Evolutionary conservation across 345 rosid genomes (phyloP), one percentile per base, ranked within the genome.

Genomic region (Ceriops tagal): DNA sequence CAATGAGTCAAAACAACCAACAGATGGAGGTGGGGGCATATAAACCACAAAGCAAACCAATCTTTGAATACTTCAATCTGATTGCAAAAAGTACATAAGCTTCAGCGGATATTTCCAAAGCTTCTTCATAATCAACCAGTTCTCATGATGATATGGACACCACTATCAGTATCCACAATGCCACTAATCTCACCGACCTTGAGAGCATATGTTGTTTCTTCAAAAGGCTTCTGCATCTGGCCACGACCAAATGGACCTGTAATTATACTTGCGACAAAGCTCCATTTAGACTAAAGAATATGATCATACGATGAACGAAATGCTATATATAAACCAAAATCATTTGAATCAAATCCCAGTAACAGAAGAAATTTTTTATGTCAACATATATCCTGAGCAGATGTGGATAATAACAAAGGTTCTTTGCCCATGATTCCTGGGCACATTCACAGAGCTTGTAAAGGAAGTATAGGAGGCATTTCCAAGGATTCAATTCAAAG

Each of bases 211-310:
- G 99, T 84, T 16, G 96, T 89, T 52, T 92, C 96, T 81, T 95
- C 99, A 46, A 95, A 95, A 53, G 99, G 93, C 85, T 92, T 95
- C 78, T 95, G 97, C 99, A 95, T 95, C 87, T 91, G 95, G 32
- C 99, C 97, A 57, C 83, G 72, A 21, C 97, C 93, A 70, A 93
- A 93, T 26, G 89, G 82, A 71, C 98, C 97, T 93, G 85, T 66
- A 70, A 20, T 58, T 34, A 47, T 61, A 30, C 58, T 74, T 61
- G 10, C 21, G 53, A 55, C 26, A 24, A 13, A 70, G 61, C 37
- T 43, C 26, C 55, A 22, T 30, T 64, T 61, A 53, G 70, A 65
- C 31, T 30, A 39, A 53, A 16, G 6, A 65, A 30, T 21, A 16
- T 8, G 53, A 70, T 27, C 53, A 47, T 26, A 24, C 0, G 21